phyloP scores from a whole-genome alignment of 176 grass and related monocot species.

The Canna indica region DNA sequence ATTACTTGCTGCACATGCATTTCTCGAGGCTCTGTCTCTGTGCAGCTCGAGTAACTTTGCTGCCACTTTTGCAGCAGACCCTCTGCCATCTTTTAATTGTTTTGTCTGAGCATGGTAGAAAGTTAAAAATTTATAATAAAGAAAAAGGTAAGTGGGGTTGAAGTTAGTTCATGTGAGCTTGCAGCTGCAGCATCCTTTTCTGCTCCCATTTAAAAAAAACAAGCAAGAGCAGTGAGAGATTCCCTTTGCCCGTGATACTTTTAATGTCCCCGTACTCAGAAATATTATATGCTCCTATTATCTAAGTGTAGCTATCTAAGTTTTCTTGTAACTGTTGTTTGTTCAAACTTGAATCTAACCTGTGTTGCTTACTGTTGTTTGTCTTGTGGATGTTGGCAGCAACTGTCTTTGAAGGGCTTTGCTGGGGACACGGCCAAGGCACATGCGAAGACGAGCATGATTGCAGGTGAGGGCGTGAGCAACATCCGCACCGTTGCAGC shows the following conservation, averaged over 20 bases:
- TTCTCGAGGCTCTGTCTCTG: slow-evolving; percentile 1
- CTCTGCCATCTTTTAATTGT: slow-evolving; percentile 20
- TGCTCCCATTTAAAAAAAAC: background rate
- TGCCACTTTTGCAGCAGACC: background rate
- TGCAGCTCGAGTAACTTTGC: slow-evolving; percentile 13
- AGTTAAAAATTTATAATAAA: background rate
- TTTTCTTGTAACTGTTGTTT: too few species aligned
- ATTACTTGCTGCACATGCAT: background rate
- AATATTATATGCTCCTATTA: background rate
- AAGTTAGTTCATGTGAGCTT: background rate
- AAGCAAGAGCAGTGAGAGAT: background rate
- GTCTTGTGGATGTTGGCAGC: slow-evolving; percentile 33
- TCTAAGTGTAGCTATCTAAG: too few species aligned
- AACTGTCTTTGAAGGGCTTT: slow-evolving; percentile 96
- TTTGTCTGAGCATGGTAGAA: slow-evolving; percentile 12
- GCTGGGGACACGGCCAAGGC: slow-evolving; percentile 89
- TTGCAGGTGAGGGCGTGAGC: slow-evolving; percentile 84
- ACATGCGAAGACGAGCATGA: slow-evolving; percentile 92
- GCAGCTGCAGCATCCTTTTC: background rate
- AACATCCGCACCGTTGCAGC: slow-evolving; percentile 93
- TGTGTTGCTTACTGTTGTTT: background rate
- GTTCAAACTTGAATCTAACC: too few species aligned
- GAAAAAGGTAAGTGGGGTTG: too few species aligned
- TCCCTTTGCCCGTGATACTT: slow-evolving; percentile 6
- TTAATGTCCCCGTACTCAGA: background rate